These are phyloP conservation scores for Candida anutae DNA, from an alignment of 1,139 yeast species.

Conservation along the genomic window DNA sequence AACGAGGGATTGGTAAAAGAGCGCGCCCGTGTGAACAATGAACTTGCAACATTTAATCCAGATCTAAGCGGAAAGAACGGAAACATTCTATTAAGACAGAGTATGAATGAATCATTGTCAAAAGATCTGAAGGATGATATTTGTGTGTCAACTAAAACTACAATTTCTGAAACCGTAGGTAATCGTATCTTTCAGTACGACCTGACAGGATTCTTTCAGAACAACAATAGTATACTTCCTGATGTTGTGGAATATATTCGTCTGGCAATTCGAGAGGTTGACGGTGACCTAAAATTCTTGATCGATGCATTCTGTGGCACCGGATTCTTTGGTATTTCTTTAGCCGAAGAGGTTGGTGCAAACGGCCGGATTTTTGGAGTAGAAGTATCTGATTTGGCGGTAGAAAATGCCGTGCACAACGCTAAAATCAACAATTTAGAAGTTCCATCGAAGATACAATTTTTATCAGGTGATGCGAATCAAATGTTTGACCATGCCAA, in stretches of 20 bases:
- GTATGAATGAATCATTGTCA: constrained; percentile 14
- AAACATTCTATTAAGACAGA: constrained; percentile 26
- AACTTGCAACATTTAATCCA: constrained; percentile 2
- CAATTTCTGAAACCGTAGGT: constrained; percentile 24
- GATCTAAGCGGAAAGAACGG: constrained; percentile 6
- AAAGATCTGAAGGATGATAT: constrained; percentile 18
- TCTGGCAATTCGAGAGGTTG: constrained; percentile 12
- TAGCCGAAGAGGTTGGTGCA: constrained; percentile 20
- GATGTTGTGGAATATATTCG: constrained; percentile 25
- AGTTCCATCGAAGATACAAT: constrained; percentile 21
- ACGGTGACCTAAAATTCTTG: constrained; percentile 15
- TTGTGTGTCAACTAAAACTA: constrained; percentile 15
- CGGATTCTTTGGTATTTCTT: constrained; percentile 37
- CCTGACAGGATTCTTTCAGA: constrained; percentile 30
- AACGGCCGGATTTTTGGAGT: constrained; percentile 35
- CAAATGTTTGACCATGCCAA: constrained; percentile 21
- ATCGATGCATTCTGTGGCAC: constrained; percentile 42
- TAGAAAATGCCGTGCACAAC: constrained; percentile 32
- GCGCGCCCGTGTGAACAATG: constrained; percentile 7
- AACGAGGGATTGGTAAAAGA: constrained; percentile 13
- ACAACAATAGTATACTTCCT: constrained; percentile 28
- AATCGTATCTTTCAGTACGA: constrained; percentile 26
- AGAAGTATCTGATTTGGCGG: constrained; percentile 27
- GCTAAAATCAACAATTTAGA: constrained; percentile 31
- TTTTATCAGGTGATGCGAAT: constrained; percentile 33